Conservation (phyloP, 2,329 filamentous ascomycete genomes). For the Alternaria panax region DNA sequence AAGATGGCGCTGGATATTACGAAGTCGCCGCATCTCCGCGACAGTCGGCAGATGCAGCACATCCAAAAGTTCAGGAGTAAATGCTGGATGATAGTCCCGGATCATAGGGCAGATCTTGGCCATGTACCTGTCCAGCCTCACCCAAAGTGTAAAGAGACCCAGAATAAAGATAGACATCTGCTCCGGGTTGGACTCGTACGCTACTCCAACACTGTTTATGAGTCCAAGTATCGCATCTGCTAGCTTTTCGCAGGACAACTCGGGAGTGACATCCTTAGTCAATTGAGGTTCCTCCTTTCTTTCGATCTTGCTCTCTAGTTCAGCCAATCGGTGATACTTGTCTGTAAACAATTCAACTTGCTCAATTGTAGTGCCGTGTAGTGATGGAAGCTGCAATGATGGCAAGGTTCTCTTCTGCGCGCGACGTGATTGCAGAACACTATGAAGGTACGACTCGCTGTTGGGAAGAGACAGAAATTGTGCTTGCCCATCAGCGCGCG, state of each 20-base stretch:
- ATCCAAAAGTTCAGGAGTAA: constrained; percentile 60
- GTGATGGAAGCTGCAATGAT: constrained; percentile 14
- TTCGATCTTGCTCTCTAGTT: too few relatives aligned
- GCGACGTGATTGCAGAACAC: constrained; percentile 17
- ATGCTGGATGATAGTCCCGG: constrained; percentile 58
- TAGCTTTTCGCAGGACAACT: too few relatives aligned
- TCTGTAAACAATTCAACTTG: constrained; percentile 25
- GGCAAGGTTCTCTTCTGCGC: constrained; percentile 3
- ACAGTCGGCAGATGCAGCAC: constrained; percentile 45
- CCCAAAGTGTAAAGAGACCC: constrained; percentile 63
- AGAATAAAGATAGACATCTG: constrained; percentile 62
- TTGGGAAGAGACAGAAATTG: constrained; percentile 28
- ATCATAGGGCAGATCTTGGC: constrained; percentile 56
- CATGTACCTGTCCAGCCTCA: constrained; percentile 59
- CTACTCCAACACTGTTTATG: too few relatives aligned
- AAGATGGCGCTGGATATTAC: too few relatives aligned
- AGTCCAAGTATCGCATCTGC: too few relatives aligned
- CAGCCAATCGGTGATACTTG: constrained; percentile 25
- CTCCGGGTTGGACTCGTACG: constrained; percentile 54
- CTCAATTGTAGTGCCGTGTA: constrained; percentile 16
- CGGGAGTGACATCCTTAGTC: too few relatives aligned
- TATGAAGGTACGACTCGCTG: constrained; percentile 24
- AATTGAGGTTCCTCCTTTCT: too few relatives aligned
- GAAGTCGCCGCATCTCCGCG: too few relatives aligned
- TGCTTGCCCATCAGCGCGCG: constrained; percentile 37